These are phyloP conservation scores for Yarrowia yakushimensis DNA, from an alignment of 805 yeast genomes.

Conservation along the genomic window DNA sequence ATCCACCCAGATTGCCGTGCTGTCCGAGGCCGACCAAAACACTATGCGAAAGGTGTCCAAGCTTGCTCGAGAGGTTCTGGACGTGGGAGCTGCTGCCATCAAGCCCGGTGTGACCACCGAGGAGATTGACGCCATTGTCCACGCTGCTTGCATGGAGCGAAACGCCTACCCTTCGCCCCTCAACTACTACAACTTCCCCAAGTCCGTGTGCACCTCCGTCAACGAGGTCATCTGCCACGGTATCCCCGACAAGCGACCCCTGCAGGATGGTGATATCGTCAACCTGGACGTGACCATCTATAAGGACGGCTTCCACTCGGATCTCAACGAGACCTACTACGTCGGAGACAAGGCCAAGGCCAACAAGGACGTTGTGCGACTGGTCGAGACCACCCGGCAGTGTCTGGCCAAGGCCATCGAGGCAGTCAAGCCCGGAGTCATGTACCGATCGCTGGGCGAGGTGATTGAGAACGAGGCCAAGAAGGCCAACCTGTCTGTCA, in stretches of 20 bases:
- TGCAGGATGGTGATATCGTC: conserved; percentile 91
- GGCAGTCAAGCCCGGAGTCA: conserved; percentile 83
- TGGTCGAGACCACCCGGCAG: conserved; percentile 90
- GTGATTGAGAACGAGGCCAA: conserved; percentile 83
- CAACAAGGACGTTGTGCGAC: conserved; percentile 77
- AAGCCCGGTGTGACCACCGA: conserved; percentile 92
- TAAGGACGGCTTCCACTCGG: conserved; percentile 88
- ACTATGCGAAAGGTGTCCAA: conserved; percentile 72
- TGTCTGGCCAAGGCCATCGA: conserved; percentile 79
- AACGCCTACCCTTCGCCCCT: conserved; percentile 92
- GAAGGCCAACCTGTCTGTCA: conserved; percentile 76
- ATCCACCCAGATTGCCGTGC: conserved; percentile 58
- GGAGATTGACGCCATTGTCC: conserved; percentile 80
- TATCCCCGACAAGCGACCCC: conserved; percentile 83
- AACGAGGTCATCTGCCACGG: conserved; percentile 98
- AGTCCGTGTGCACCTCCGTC: conserved; percentile 86
- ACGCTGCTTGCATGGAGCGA: conserved; percentile 81
- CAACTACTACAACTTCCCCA: conserved; percentile 91
- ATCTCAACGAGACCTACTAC: conserved; percentile 93
- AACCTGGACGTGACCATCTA: conserved; percentile 85
- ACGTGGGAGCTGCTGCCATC: conserved; percentile 77
- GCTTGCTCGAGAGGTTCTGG: conserved; percentile 83
- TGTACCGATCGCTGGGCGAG: conserved; percentile 83
- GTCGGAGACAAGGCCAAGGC: conserved; percentile 83
- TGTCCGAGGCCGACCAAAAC: conserved; percentile 64